Conservation (phyloP, 2,329 filamentous ascomycete species). For the Xylaria sp. region DNA sequence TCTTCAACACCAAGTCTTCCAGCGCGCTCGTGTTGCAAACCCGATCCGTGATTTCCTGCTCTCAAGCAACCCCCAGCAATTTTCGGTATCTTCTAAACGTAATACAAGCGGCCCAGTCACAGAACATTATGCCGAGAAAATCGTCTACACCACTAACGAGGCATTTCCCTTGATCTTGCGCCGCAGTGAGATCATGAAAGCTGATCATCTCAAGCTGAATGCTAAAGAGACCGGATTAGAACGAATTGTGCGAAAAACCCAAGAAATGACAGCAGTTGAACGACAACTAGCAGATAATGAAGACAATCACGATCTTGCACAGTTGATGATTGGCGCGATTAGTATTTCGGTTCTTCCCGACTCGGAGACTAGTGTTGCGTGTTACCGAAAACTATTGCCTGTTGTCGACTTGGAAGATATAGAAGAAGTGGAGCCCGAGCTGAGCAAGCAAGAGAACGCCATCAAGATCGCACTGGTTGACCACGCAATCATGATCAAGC, state of each 20-base stretch:
- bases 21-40: slow-evolving; percentile 84
- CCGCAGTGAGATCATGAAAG: slow-evolving; percentile 82
- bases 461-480: slow-evolving; percentile 88
- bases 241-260: slow-evolving; percentile 88
- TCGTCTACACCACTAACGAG: slow-evolving; percentile 83
- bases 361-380: slow-evolving; percentile 79
- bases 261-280: slow-evolving; percentile 81
- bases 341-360: slow-evolving; percentile 78
- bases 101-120: slow-evolving; percentile 74
- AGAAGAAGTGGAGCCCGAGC: slow-evolving; percentile 58
- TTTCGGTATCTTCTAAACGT: slow-evolving; percentile 79
- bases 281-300: slow-evolving; percentile 78
- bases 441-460: slow-evolving; percentile 75
- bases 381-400: slow-evolving; percentile 80
- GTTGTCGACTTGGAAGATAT: slow-evolving; percentile 57
- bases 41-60: slow-evolving; percentile 85
- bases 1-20: slow-evolving; percentile 83
- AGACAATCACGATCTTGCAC: slow-evolving; percentile 74
- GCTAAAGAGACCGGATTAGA: slow-evolving; percentile 91
- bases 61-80: slow-evolving; percentile 78
- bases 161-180: slow-evolving; percentile 90
- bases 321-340: slow-evolving; percentile 78
- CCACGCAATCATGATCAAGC: slow-evolving; percentile 87
- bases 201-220: slow-evolving; percentile 72
- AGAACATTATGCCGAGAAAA: slow-evolving; percentile 84